Base-by-base conservation (phyloP, 257 asterid species). In the Petunia axillaris region DNA sequence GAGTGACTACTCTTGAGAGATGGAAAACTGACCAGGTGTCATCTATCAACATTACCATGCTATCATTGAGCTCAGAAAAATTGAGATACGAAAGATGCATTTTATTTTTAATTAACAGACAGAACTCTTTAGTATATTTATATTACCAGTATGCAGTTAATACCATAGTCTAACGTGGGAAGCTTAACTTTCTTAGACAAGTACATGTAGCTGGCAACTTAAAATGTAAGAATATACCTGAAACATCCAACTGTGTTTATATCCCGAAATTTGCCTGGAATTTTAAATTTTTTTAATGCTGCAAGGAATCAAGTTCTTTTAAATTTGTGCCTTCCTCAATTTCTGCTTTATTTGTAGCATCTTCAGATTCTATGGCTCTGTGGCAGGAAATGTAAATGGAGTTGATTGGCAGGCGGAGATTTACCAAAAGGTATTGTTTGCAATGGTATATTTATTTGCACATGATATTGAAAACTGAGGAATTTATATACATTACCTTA, bases 381-480 rank as follows among this genome's bases (percentile, higher is more conserved):
- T 91, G 82, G 87, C 96, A n/a, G 98, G 98, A 78, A 91, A 87
- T 83, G 85, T 87, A 55, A 89, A 71, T 86, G 88, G 87, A 48
- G 96, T 90, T 81, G 99, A 96, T 76, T 94, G 96, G 98, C 97
- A 92, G 86, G 99, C 94, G 85, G 99, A 94, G 83, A 85, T 89
- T 65, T 92, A 87, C 89, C 99, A 96, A 75, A 95, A 92, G 99
- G 99, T 96, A 88, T 73, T 44, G 6, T 53, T 57, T 55, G 35
- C 73, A 58, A 25, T 40, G 74, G 44, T 53, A 44, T 63, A 77
- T 81, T 48, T 58, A 8, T 67, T 68, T 16, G 25, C 54, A 14
- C 5, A 11, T 9, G 55, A 1, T 77, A 71, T 65, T 67, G 48
- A 68, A 36, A 2, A 46, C 82, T 35, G 44, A 35, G 25, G 25